Evolutionary conservation across 352 stramenopile genomes (phyloP), one percentile per base, ranked within the genome.

Genomic region (Halophytophthora polymorphica): DNA sequence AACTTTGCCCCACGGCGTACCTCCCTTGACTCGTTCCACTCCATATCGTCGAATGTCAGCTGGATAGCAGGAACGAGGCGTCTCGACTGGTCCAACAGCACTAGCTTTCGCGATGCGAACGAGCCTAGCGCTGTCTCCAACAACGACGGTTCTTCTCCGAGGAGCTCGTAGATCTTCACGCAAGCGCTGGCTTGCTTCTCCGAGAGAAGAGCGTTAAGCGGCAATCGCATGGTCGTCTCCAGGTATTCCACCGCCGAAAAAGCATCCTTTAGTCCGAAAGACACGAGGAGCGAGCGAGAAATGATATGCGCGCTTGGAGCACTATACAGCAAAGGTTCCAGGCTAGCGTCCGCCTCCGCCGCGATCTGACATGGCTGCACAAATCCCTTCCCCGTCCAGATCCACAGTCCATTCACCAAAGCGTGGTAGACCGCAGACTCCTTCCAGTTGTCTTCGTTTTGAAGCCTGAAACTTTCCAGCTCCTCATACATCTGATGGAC

Each of bases 31-130:
- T 86, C 67, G 23, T 88, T 73, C 82, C 82, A 92, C 41, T 82
- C 59, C 82, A 92, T 92, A 46, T 92, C 82, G 25, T 92, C 82
- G 50, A 76, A 85, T 0, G 62, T 73, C 21, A 92, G 47, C 18
- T 70, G 50, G 8, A 57, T 50, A 3, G 73, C 64, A 29, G 57
- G 56, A 40, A 75, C 21, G 11, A 88, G 39, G 3, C 44, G 36
- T 29, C 76, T 75, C 4, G 37, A 48, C 35, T 61, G 45, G 45
- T 79, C 66, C 38, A 85, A 31, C 22, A 85, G 54, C 28, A 83
- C 58, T 50, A 77, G 50, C 39, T 81, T 62, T 54, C 73, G 53
- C 23, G 64, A 54, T 34, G 45, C 34, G 23, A 82, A 61, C 8
- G 61, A 55, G 25, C 40, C 42, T 3, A 77, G 25, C 1, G 48